These are phyloP conservation scores for Insectozyma bohioensis DNA, from an alignment of 1,139 yeast genomes.

Conservation along the genomic window DNA sequence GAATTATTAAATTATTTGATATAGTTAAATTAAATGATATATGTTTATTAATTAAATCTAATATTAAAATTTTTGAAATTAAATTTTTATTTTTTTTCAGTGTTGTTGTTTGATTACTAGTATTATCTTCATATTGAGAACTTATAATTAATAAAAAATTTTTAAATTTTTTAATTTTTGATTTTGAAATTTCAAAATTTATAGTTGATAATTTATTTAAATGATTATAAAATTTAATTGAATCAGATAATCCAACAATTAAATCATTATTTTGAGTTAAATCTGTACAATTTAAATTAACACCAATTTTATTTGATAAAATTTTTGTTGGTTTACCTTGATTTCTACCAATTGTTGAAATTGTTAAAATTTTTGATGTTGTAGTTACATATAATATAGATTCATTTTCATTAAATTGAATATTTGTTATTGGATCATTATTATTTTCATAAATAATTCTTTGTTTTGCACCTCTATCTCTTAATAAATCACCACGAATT, in stretches of 20 bases:
- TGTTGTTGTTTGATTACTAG: too few species aligned
- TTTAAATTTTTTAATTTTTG: slow-evolving; percentile 43
- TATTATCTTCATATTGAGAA: slow-evolving; percentile 34
- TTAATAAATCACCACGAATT: slow-evolving; percentile 80
- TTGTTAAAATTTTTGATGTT: slow-evolving; percentile 66
- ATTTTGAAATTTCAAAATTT: slow-evolving; percentile 60
- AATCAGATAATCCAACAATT: slow-evolving; percentile 55
- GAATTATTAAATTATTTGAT: slow-evolving; percentile 57
- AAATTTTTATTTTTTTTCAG: slow-evolving; percentile 15
- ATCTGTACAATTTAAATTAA: slow-evolving; percentile 67
- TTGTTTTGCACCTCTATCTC: slow-evolving; percentile 91
- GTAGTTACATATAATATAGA: slow-evolving; percentile 58
- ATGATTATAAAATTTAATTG: slow-evolving; percentile 53
- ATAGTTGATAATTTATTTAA: slow-evolving; percentile 58
- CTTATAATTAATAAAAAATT: slow-evolving; percentile 57
- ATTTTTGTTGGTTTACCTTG: slow-evolving; percentile 65
- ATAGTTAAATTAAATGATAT: slow-evolving; percentile 70
- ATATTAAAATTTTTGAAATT: slow-evolving; percentile 54
- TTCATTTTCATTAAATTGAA: slow-evolving; percentile 53
- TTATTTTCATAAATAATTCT: slow-evolving; percentile 66
- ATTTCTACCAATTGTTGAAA: slow-evolving; percentile 78
- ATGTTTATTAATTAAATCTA: slow-evolving; percentile 70
- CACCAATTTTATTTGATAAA: slow-evolving; percentile 65
- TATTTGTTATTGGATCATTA: slow-evolving; percentile 77
- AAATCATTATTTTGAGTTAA: slow-evolving; percentile 32